These are phyloP conservation scores for Odonthalia washingtoniensis DNA, from an alignment of 31 red algal genomes.

Conservation along the genomic window DNA sequence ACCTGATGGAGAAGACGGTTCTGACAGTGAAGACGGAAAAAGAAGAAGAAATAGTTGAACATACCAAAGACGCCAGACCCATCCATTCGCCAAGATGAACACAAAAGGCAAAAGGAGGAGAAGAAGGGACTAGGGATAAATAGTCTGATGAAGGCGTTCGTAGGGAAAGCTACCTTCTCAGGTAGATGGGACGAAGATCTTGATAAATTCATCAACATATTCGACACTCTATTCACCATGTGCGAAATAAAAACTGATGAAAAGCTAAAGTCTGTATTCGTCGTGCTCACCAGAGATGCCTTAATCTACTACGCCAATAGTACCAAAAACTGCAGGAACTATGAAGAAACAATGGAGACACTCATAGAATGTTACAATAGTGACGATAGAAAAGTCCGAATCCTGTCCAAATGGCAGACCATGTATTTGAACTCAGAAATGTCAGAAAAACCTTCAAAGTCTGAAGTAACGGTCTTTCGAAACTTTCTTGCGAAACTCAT, in stretches of 20 bases:
- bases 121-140: too few relatives aligned
- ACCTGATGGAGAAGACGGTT: too few relatives aligned
- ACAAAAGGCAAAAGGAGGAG: too few relatives aligned
- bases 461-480: background rate
- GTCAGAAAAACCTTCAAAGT: slow-evolving; percentile 5
- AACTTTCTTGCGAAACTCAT: background rate
- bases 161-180: too few relatives aligned
- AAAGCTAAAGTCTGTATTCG: background rate
- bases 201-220: background rate
- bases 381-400: background rate
- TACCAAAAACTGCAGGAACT: background rate
- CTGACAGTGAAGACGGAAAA: too few relatives aligned
- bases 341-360: background rate
- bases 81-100: too few relatives aligned
- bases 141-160: too few relatives aligned
- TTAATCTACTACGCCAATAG: background rate
- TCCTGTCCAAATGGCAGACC: background rate
- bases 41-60: too few relatives aligned
- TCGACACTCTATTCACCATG: background rate
- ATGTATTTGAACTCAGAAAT: background rate
- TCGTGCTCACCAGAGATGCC: background rate
- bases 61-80: too few relatives aligned
- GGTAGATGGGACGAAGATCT: background rate
- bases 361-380: background rate
- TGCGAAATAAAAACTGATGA: background rate